Evolutionary conservation across 2,329 filamentous ascomycete species (phyloP), one percentile per base, ranked within the genome.

Genomic region (Diaporthe vexans): DNA sequence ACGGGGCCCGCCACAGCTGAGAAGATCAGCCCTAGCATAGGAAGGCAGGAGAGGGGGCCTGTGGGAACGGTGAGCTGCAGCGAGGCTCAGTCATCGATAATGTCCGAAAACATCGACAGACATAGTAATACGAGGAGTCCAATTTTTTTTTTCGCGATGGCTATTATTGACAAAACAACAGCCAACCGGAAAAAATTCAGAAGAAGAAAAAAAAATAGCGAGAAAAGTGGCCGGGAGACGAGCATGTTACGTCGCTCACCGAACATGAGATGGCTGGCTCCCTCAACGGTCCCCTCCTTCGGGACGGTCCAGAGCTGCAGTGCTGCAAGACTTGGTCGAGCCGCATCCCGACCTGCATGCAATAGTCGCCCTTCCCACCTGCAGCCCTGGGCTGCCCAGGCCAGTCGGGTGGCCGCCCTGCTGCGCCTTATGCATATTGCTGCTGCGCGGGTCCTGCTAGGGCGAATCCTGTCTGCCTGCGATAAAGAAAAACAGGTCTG

Each of bases 301-400:
- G 63, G 63, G 11, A 40, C 33, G 37, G 29, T 4, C n/a, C 33
- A 40, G 24, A n/a, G 57, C 37, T 37, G 26, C 24, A 24, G 17
- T 35, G 46, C 46, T 46, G 40, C 57, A 11, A 21, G 43, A 56
- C 33, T n/a, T 56, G 33, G 33, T 68, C 63, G 63, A 68, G 33
- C 46, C 63, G 63, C 48, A 37, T 68, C 13, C 63, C 63, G 63
- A 68, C 33, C 35, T 63, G 70, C 70, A 72, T 54, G 57, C 4
- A 63, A 72, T 72, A 72, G 70, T 72, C 70, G 17, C 35, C 33
- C 17, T 52, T 61, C 33, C 40, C 33, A 68, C 54, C 21, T 71
- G 69, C 57, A 33, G 43, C 43, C 48, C 35, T 56, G 35, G n/a
- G 46, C 33, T 19, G 21, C 33, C 33, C 61, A 33, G 19, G 17